Base-by-base conservation (phyloP, 306 rosid genomes). In the Prosopis cineraria region DNA sequence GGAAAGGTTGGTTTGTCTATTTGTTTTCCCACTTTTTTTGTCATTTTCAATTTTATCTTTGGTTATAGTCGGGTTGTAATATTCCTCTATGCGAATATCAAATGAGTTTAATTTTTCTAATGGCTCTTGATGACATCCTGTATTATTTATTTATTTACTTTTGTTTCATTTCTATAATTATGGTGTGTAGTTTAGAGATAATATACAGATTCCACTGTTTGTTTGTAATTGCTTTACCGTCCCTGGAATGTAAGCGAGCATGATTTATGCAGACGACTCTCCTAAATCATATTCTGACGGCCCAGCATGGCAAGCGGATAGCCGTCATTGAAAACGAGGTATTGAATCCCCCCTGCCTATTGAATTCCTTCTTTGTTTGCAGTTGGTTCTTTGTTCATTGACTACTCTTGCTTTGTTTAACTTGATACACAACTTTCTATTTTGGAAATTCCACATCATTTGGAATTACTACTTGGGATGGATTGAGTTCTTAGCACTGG, bases 261-360 rank as follows among this genome's bases (percentile, higher is more conserved):
- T 33, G 43, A 27, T 50, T 59, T 45, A 45, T 85, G 85, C 85
- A 91, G 98, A 94, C 98, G 22, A 94, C 97, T 71, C 90, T 94
- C 50, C 91, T 94, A 67, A 94, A 91, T 89, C 98, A 90, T 80
- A 90, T 94, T 70, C 94, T 94, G 12, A 92, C 93, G 2, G 81
- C 96, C 67, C 94, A 89, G 80, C 98, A 94, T 80, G 96, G 98
- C 41, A 91, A 90, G 83, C 87, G 96, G 73, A 94, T 94, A 79
- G 98, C 98, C 10, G 94, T 94, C 0, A 92, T 94, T 17, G 98
- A 94, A 86, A 94, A 92, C 75, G 98, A 94, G 98, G 98, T 90
- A 80, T 60, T 10, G 25, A 45, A 1, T 56, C 58, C 58, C 1
- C 36, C 37, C 60, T 79, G 16, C 70, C 68, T 58, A 19, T 59